Evolutionary conservation across 345 rosid species (phyloP), one percentile per base, ranked within the genome.

Genomic region (Nephelium lappaceum): DNA sequence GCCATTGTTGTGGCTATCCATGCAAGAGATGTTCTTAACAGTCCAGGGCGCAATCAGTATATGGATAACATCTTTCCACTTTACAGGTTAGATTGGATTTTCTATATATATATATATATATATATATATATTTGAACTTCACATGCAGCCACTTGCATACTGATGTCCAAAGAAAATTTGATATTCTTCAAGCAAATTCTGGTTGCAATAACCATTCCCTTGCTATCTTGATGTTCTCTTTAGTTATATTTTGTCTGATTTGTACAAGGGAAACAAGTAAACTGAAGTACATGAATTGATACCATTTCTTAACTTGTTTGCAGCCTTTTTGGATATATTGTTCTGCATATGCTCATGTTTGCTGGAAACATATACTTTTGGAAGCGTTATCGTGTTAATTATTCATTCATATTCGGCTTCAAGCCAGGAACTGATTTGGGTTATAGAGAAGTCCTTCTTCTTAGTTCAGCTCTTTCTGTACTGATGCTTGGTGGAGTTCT

Each of bases 1-100:
- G 86, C 94, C 10, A 79, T 92, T 76, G 31, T 81, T 5, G 85
- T 89, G 67, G 72, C 87, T 74, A 74, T 92, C 76, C 97, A 87
- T 67, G 87, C 88, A 18, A 81, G 91, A 78, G 73, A 86, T 72
- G 9, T 92, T 74, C 77, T 88, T 18, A 57, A 82, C 12, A 87
- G 86, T 49, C 79, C 80, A n/a, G 97, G 90, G 1, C 42, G 87
- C 4, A 79, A 80, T 39, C 73, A 73, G 66, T 94, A 91, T 66
- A 94, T 94, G 98, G 90, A 83, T 36, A 94, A 86, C 78, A 84
- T 92, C 47, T 94, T 94, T 70, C 98, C 97, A 38, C 93, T 94
- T n/a, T 92, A 93, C 79, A 81, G 87, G 92, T 90, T 71, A 67
- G 78, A 65, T 47, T n/a, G 36, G 45, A 21, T 31, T 36, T 15